Evolutionary conservation across 139 green algal species (phyloP), one percentile per base, ranked within the genome.

Genomic region (Gonium pectorale): DNA sequence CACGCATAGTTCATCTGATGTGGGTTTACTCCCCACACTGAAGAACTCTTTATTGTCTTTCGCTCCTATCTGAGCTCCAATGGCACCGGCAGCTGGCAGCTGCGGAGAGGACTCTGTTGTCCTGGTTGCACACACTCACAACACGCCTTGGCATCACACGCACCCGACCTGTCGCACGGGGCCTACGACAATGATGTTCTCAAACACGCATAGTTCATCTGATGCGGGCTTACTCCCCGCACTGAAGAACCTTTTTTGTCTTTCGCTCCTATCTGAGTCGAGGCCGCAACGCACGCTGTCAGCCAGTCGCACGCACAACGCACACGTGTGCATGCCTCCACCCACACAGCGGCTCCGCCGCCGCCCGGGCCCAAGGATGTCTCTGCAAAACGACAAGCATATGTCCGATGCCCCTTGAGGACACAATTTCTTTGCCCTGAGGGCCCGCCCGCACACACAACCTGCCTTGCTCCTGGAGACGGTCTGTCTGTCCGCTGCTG

Each of bases 181-280:
- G n/a, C n/a, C n/a, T n/a, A n/a, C n/a, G n/a, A n/a, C n/a, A n/a
- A n/a, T 88, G 87, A 91, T 91, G 87, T 82, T 84, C 54, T n/a
- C n/a, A 72, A 69, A 73, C 60, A 81, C 74, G 86, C 86, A 90
- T 90, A 90, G 86, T 90, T 90, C 86, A 88, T 80, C 86, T 63
- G 81, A 90, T 5, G 44, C 11, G 46, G 75, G 17, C 37, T 77
- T 86, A 88, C 75, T 70, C 60, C 38, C 68, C 52, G 22, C 67
- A 41, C 44, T 89, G 83, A 71, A 69, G 77, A 88, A 79, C 52
- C 54, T 15, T 35, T 74, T 35, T 24, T 67, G 75, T 86, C 83
- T 91, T 91, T 91, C 87, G 87, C 87, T 89, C 87, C 87, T 91
- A 91, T 89, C 88, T 91, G 88, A 91, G 88, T 84, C 68, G 43